Evolutionary conservation across 768 basidiomycete species (phyloP).

Genomic region (Pulveroboletus sp.): DNA sequence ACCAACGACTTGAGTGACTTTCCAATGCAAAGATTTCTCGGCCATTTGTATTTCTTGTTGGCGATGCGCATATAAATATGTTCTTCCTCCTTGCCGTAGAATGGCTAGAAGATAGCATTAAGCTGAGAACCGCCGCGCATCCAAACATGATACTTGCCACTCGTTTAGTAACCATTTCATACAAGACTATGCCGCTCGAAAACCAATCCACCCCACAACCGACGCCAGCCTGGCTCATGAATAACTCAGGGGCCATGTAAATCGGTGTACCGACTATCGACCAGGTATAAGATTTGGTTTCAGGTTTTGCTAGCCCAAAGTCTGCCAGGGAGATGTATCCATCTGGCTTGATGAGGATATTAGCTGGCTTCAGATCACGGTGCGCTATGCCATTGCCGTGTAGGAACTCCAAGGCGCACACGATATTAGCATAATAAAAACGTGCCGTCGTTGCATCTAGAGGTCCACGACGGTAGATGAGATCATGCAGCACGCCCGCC

Average conservation of each 20-base stretch:
- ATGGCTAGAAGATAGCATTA: constrained; percentile 14
- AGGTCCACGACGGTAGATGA: constrained; percentile 31
- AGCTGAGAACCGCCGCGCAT: background rate
- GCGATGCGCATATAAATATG: constrained; percentile 27
- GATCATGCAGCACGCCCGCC: constrained; percentile 37
- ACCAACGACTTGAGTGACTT: constrained; percentile 41
- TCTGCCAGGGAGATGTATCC: constrained; percentile 53
- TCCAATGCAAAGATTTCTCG: constrained; percentile 33
- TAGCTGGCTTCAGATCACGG: constrained; percentile 55
- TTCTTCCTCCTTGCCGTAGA: constrained; percentile 24
- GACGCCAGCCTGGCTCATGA: constrained; percentile 18
- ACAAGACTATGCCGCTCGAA: constrained; percentile 46
- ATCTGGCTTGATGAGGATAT: constrained; percentile 50
- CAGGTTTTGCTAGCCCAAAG: constrained; percentile 39
- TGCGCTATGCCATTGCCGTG: constrained; percentile 43
- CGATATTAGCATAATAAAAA: constrained; percentile 56
- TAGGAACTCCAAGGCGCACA: constrained; percentile 45
- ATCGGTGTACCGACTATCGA: constrained; percentile 42
- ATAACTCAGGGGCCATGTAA: constrained; percentile 50
- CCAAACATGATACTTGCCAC: constrained; percentile 21
- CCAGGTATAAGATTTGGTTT: constrained; percentile 16
- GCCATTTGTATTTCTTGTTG: constrained; percentile 36
- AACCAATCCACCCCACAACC: constrained; percentile 49
- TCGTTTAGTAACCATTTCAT: constrained; percentile 45
- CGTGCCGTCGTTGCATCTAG: constrained; percentile 31